Evolutionary conservation across 495 filamentous ascomycete genomes (phyloP).

Genomic region (Tuber aestivum): DNA sequence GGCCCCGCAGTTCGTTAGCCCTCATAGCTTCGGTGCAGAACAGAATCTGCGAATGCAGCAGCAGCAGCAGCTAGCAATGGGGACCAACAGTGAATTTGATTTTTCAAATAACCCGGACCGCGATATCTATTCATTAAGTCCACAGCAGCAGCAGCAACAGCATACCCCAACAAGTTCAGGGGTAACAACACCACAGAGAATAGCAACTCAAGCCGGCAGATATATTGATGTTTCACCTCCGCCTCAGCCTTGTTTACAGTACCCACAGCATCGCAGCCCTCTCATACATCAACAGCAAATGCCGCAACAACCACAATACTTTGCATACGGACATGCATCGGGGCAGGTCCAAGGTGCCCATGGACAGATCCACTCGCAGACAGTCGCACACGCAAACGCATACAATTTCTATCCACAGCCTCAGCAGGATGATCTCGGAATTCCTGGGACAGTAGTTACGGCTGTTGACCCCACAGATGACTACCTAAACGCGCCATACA

Average conservation of each 20-base stretch:
- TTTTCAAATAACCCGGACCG: not conserved
- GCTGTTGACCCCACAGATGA: not conserved
- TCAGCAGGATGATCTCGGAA: not conserved
- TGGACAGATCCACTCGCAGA: conserved; percentile 21
- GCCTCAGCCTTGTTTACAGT: not conserved
- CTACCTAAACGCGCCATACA: not conserved
- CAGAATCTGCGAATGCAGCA: conserved; percentile 19
- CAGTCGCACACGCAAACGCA: conserved; percentile 5
- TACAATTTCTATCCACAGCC: not conserved
- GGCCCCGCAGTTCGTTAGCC: conserved; percentile 8
- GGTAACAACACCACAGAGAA: not conserved
- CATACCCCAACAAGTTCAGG: not conserved
- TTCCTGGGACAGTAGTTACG: not conserved
- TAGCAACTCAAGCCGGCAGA: not conserved
- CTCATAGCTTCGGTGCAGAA: conserved; percentile 21
- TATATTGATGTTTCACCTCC: not conserved
- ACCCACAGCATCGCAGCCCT: not conserved
- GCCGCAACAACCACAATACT: conserved; percentile 9
- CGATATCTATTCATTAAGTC: conserved; percentile 2
- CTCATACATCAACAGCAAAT: not conserved
- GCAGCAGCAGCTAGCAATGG: conserved; percentile 13
- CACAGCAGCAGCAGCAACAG: not conserved
- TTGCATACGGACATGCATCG: conserved; percentile 25
- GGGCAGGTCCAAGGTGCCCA: conserved; percentile 23
- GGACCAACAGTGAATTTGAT: not conserved